Evolutionary conservation across 2,329 filamentous ascomycete species (phyloP), one percentile per base, ranked within the genome.

Genomic region (Cercospora sojina): DNA sequence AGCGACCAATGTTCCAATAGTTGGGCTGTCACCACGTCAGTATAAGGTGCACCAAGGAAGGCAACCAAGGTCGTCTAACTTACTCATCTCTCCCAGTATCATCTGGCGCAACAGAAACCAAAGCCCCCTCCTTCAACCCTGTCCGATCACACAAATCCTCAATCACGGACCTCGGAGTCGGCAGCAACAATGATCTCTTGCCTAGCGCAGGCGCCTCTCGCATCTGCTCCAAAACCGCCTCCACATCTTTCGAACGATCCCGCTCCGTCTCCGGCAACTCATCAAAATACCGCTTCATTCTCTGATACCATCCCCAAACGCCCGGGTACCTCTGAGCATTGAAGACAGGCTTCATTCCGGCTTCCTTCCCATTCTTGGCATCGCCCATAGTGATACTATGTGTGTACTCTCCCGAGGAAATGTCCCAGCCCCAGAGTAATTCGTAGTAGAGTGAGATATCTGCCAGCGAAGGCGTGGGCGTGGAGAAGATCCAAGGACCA

Each of bases 381-480:
- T 73, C 75, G 10, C 79, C 79, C 10, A 72, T 77, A 0, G 76
- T 80, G 1, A 81, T 67, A 64, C 80, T 76, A 7, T 75, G 70
- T 23, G 78, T 73, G 0, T 77, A 74, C 12, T 73, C 71, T 0
- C 79, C 79, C 5, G 69, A 69, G 1, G 78, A 75, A 25, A 81
- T 80, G 16, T 80, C 78, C 0, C 72, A 69, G 6, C 76, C 80
- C 80, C 80, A 81, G 0, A 73, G 62, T 0, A 80, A 65, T 58
- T 81, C 77, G 49, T 80, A 80, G 56, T 74, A 80, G 12, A 81
- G 12, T 8, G 75, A 74, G 1, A 81, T 64, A 68, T 81, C 79
- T 7, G 77, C 79, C 1, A 80, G 65, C 0, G 71, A 74, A 0
- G 80, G 80, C 6, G 69, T 69, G 1, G 60, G 27, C 0, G 79